These are phyloP conservation scores for Schwanniomyces occidentalis DNA, from an alignment of 805 yeast species.

Conservation along the genomic window DNA sequence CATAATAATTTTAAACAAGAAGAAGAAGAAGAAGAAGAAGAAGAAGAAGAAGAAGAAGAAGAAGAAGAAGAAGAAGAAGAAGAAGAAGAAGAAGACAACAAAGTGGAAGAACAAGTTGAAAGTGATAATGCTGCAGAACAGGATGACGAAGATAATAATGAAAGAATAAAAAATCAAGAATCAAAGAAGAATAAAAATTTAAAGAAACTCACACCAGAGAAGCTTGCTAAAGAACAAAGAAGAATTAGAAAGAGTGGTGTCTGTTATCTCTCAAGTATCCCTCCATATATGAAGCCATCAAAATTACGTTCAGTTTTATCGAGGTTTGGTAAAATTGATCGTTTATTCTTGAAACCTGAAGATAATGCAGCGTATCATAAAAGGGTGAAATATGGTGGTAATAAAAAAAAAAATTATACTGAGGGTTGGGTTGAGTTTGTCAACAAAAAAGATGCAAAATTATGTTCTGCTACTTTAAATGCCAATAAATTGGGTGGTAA, in stretches of 20 bases:
- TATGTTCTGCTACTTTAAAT: constrained; percentile 82
- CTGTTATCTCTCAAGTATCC: constrained; percentile 85
- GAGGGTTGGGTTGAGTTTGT: constrained; percentile 98
- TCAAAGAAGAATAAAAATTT: constrained; percentile 32
- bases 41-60: constrained; percentile 10
- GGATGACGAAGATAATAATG: constrained; percentile 10
- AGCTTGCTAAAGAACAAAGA: constrained; percentile 53
- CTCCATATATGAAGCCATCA: constrained; percentile 96
- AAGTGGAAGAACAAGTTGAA: constrained; percentile 9
- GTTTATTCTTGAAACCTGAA: constrained; percentile 87
- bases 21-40: constrained; percentile 8
- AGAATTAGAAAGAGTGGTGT: constrained; percentile 79
- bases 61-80: constrained; percentile 21
- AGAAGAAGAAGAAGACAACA: constrained; percentile 1
- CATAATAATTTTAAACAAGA: constrained; percentile 13
- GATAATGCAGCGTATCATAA: constrained; percentile 60
- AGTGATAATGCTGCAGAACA: constrained; percentile 9
- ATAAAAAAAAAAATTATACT: constrained; percentile 79
- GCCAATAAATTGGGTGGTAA: constrained; percentile 91
- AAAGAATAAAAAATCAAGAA: constrained; percentile 19
- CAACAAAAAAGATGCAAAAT: constrained; percentile 81
- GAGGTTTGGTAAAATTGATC: constrained; percentile 84
- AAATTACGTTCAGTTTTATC: constrained; percentile 79
- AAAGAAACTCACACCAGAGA: constrained; percentile 56
- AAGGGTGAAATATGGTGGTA: constrained; percentile 86